Evolutionary conservation across 306 rosid genomes (phyloP).

Genomic region (Chamaecrista fasciculata): DNA sequence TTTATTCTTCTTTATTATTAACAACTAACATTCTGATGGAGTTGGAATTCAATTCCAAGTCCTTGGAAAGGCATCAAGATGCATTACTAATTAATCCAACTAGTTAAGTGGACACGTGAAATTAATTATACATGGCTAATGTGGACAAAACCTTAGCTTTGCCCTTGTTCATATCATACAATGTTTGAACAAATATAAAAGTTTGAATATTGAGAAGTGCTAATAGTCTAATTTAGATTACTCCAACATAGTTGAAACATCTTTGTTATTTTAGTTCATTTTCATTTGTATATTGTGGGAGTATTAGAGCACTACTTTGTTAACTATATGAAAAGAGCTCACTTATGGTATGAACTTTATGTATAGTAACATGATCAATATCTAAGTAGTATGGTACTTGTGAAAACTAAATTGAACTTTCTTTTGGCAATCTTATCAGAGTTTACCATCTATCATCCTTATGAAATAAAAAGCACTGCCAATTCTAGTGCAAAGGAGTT

Average conservation of each 20-base stretch:
- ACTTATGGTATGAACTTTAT: too few species aligned
- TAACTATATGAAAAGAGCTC: too few species aligned
- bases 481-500: not conserved
- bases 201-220: not conserved
- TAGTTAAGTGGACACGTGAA: not conserved
- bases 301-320: constrained; percentile 3
- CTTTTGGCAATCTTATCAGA: not conserved
- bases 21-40: not conserved
- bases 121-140: not conserved
- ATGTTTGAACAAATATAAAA: not conserved
- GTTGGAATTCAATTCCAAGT: too few species aligned
- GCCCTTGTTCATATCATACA: not conserved
- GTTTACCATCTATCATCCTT: not conserved
- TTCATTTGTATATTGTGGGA: not conserved
- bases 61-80: not conserved
- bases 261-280: not conserved
- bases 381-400: not conserved
- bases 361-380: not conserved
- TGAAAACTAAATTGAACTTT: not conserved
- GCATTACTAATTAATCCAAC: not conserved
- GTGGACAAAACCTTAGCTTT: not conserved
- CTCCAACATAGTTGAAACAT: not conserved
- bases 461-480: not conserved
- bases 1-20: not conserved
- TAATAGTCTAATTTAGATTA: not conserved